phyloP scores from a whole-genome alignment of 805 yeast species.

The Ogataea nonfermentans region DNA sequence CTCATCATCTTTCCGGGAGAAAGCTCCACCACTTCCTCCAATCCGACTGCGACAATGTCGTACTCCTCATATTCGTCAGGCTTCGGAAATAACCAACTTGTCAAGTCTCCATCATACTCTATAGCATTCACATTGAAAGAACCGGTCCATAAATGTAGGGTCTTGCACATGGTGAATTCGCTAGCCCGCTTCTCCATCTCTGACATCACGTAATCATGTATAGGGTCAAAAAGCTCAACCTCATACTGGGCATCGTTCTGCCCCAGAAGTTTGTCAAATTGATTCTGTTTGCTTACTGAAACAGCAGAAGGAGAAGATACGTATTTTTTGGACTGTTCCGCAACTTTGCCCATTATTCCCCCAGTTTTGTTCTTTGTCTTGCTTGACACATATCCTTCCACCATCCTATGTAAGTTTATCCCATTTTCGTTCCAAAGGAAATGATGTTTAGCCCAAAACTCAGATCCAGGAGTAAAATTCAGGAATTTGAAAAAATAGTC shows the following conservation, averaged over 20 bases:
- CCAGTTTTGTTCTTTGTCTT: slow-evolving; percentile 42
- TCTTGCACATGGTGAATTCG: slow-evolving; percentile 41
- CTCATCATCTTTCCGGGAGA: slow-evolving; percentile 80
- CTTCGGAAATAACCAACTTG: slow-evolving; percentile 46
- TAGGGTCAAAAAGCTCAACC: slow-evolving; percentile 48
- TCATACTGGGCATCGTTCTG: slow-evolving; percentile 44
- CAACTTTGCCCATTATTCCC: slow-evolving; percentile 44
- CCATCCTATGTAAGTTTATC: slow-evolving; percentile 37
- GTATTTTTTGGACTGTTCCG: slow-evolving; percentile 36
- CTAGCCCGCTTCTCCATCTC: slow-evolving; percentile 40
- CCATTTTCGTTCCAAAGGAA: slow-evolving; percentile 52
- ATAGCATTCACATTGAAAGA: slow-evolving; percentile 58
- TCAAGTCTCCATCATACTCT: slow-evolving; percentile 41
- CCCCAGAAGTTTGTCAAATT: slow-evolving; percentile 47
- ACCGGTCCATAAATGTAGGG: slow-evolving; percentile 44
- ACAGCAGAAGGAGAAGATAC: slow-evolving; percentile 24
- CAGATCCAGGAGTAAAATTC: slow-evolving; percentile 32
- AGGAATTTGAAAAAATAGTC: slow-evolving; percentile 46
- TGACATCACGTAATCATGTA: slow-evolving; percentile 48
- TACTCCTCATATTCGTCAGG: slow-evolving; percentile 39
- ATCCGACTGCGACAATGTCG: slow-evolving; percentile 78
- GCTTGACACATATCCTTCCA: slow-evolving; percentile 39
- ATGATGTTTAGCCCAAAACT: slow-evolving; percentile 39
- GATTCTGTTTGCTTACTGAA: slow-evolving; percentile 27
- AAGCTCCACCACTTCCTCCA: slow-evolving; percentile 87